phyloP scores from a whole-genome alignment of 2,329 filamentous ascomycete species.

The Fusarium neocosmosporiellum region DNA sequence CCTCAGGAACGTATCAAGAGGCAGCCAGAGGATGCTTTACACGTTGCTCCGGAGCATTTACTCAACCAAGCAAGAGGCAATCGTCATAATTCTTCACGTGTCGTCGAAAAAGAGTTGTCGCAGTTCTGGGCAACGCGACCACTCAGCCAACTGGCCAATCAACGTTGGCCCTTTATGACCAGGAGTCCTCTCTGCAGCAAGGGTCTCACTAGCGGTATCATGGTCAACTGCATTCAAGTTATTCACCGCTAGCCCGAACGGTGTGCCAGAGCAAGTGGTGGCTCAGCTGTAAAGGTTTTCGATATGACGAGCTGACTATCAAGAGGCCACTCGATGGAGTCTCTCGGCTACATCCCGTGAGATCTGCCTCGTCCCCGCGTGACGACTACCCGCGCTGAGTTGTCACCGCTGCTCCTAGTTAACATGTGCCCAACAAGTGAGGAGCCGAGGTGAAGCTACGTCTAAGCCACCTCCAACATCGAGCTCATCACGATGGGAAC shows the following conservation, averaged over 20 bases:
- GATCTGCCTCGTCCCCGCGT: background rate
- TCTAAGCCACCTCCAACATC: background rate
- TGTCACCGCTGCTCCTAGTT: background rate
- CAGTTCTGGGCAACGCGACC: conserved; percentile 17
- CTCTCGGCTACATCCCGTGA: background rate
- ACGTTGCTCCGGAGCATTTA: background rate
- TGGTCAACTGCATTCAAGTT: background rate
- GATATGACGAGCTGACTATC: background rate
- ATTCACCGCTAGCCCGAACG: background rate
- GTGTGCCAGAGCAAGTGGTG: background rate
- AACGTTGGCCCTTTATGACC: background rate
- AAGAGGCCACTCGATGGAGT: background rate
- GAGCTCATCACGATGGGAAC: background rate
- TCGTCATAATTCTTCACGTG: background rate
- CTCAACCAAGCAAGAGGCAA: background rate
- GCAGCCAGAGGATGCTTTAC: background rate
- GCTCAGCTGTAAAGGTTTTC: background rate
- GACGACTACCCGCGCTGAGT: background rate
- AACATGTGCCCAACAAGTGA: background rate
- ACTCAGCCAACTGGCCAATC: conserved; percentile 25
- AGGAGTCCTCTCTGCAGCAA: conserved; percentile 30
- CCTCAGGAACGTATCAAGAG: background rate
- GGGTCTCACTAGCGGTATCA: conserved; percentile 9
- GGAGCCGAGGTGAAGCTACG: background rate
- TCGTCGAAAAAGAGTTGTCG: conserved; percentile 34